A percentile compares a stretch with the other conserved stretches of the same genome.
phyloP scores from a whole-genome alignment of 352 stramenopile genomes.

The Globisporangium polare region DNA sequence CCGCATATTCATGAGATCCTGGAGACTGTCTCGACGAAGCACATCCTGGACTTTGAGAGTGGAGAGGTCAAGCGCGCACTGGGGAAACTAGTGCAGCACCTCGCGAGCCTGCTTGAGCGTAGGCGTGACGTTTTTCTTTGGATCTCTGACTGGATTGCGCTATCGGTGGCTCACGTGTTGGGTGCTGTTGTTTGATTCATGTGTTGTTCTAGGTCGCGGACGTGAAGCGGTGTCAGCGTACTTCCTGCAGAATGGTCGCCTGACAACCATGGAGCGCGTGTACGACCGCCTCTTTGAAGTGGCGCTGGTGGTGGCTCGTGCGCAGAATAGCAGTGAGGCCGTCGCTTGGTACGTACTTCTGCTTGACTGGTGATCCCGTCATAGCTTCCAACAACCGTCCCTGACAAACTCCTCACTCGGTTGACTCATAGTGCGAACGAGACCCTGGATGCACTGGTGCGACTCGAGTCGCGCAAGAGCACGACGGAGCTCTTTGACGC shows the following conservation, averaged over 20 bases:
- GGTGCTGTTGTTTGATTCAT: neutral
- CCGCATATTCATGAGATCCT: conserved; percentile 56
- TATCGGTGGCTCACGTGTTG: neutral
- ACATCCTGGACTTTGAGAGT: conserved; percentile 48
- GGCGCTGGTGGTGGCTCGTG: conserved; percentile 21
- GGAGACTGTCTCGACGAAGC: conserved; percentile 30
- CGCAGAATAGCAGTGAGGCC: conserved; percentile 1
- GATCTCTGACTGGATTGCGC: neutral
- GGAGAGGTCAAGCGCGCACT: conserved; percentile 28
- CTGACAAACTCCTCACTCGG: neutral
- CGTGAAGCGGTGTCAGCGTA: conserved; percentile 43
- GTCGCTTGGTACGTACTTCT: conserved; percentile 23
- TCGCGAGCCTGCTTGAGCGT: conserved; percentile 47
- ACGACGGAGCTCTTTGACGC: conserved; percentile 25
- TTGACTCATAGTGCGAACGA: conserved; percentile 18
- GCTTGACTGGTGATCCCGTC: no score
- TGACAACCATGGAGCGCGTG: conserved; percentile 34
- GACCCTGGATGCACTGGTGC: conserved; percentile 24
- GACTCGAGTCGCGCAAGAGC: conserved; percentile 20
- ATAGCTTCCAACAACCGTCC: neutral
- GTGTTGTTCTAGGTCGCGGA: conserved; percentile 25
- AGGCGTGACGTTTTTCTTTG: conserved; percentile 13
- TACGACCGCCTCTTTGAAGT: conserved; percentile 46
- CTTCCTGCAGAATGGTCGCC: conserved; percentile 47
- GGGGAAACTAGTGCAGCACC: conserved; percentile 24